phyloP scores from a whole-genome alignment of 805 yeast genomes.

The Cyberlindnera mrakii region DNA sequence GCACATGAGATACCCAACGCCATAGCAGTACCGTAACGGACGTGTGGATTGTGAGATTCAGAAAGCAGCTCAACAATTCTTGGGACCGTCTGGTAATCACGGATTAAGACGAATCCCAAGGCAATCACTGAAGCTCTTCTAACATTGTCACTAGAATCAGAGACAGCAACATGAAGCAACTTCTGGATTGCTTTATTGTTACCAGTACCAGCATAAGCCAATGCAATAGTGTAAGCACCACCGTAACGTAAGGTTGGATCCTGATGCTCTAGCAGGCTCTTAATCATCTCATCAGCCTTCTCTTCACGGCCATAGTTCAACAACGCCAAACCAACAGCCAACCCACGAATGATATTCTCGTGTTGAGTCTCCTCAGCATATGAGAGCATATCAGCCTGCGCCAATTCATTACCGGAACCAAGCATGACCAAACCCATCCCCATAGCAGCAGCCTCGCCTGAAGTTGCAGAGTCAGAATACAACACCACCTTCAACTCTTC shows the following conservation, averaged over 20 bases:
- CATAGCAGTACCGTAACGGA: conserved; percentile 95
- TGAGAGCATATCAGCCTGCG: conserved; percentile 72
- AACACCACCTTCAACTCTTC: conserved; percentile 79
- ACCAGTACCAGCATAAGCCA: conserved; percentile 97
- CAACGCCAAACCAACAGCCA: conserved; percentile 84
- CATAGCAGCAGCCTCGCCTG: conserved; percentile 95
- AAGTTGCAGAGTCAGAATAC: conserved; percentile 84
- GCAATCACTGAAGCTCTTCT: conserved; percentile 93
- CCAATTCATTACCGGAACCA: conserved; percentile 74
- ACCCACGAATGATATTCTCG: conserved; percentile 90
- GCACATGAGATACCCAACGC: conserved; percentile 97
- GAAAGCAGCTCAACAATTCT: conserved; percentile 88
- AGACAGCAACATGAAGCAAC: conserved; percentile 87
- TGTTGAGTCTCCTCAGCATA: conserved; percentile 95
- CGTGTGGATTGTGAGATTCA: conserved; percentile 96
- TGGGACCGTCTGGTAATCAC: conserved; percentile 91
- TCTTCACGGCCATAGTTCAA: conserved; percentile 83
- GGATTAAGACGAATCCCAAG: conserved; percentile 83
- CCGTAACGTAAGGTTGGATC: conserved; percentile 88
- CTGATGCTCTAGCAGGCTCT: conserved; percentile 62
- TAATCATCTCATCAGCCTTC: conserved; percentile 64
- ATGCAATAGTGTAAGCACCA: conserved; percentile 88
- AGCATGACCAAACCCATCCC: conserved; percentile 95
- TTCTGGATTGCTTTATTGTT: conserved; percentile 81
- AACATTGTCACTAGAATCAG: conserved; percentile 94